Base-by-base conservation (phyloP, 176 grass and related monocot species). In the Zizania latifolia region DNA sequence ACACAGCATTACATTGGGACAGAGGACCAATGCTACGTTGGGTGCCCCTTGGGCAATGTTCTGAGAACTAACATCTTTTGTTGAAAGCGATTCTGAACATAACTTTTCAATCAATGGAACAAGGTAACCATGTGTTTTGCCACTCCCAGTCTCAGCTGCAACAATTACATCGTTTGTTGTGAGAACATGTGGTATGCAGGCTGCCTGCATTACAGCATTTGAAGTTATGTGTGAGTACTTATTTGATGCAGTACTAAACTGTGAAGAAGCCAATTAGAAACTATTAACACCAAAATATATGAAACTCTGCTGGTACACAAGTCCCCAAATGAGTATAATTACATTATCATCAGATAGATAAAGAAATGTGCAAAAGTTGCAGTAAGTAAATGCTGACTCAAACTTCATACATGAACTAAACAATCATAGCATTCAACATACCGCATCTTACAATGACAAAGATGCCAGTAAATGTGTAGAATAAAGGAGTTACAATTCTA, bases 91-190 rank as follows among this genome's bases (percentile, higher is more conserved):
- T 64, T 40, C 71, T 4, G 78, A 78, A 61, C 86, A 86, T 54
- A 98, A 23, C 27, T 90, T 98, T 77, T 94, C 75, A 78, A 98
- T 88, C 75, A 94, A 62, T 39, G 95, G 95, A 67, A 92, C 86
- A 29, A 98, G 85, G 63, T 98, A 98, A 36, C 95, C 89, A 72
- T 98, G 91, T 58, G 95, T 98, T 90, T 98, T 98, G 59, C 91
- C 95, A 34, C 95, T 94, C 51, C 91, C 91, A 73, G 95, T 98
- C 70, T 98, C 95, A 51, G 91, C 91, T 8, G 91, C 95, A 65
- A 98, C 54, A 83, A 94, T 76, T 67, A 98, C 95, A 71, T 98
- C 91, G 1, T 84, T 87, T 1, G 75, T 70, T 16, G 37, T 72
- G 60, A 94, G 86, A 86, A 98, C 65, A 78, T 88, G 91, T 53